Base-by-base conservation (phyloP, 202 grass and related monocot species). In the Carex sylvatica region DNA sequence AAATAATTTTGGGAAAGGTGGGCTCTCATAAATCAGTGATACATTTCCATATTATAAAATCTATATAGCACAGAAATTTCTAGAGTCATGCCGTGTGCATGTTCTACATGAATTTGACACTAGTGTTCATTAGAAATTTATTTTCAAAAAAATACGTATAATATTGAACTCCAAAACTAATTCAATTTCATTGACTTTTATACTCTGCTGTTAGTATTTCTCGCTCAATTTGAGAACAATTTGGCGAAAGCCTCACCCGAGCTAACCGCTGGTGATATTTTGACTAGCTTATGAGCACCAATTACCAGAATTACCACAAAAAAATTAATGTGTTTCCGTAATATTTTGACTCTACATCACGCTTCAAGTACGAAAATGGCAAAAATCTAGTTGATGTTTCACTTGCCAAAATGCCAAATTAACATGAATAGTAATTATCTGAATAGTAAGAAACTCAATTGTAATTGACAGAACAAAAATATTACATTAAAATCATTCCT, bases 121-220 rank as follows among this genome's bases (percentile, higher is more conserved):
- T 42, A 42, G 6, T 42, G 38, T 7, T 6, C 38, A 42, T 8
- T 42, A 42, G 38, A 42, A 42, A 42, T 9, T 58, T 1, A 58
- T 12, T 80, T 81, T 8, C 1, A 28, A 40, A 42, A 7, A 42
- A 42, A 28, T 0, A 28, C 2, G 28, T 28, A 28, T 2, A 28
- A 28, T 28, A 28, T 28, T 28, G 28, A 28, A n/a, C n/a, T n/a
- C 36, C 26, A 88, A 81, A 67, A 76, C 13, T 88, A 92, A 24
- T 8, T 61, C 1, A 66, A 66, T 38, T 66, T 66, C 5, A 35
- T 66, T 5, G 6, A 66, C 24, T 65, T 65, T 5, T 52, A 14
- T 11, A 65, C 10, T 13, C 13, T 66, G 15, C 63, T 15, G 13
- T 66, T 35, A 16, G 2, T 6, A 12, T 18, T 12, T 30, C 1